phyloP scores from a whole-genome alignment of 306 rosid species.

The Heteromeles arbutifolia region DNA sequence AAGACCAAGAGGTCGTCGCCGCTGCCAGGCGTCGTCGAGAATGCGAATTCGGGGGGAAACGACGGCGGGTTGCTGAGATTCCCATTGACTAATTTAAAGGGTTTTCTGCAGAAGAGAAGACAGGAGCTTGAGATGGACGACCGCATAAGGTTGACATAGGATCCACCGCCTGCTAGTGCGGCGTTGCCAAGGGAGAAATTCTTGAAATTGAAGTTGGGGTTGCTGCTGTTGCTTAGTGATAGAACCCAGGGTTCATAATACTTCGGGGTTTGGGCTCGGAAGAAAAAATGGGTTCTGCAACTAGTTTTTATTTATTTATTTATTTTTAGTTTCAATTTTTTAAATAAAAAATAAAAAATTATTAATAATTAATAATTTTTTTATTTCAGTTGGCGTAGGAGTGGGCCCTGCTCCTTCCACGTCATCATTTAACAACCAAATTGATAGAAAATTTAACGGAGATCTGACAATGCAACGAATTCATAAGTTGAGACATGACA shows the following conservation, averaged over 20 bases:
- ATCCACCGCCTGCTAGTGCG: conserved; percentile 12
- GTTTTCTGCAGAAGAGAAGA: conserved; percentile 27
- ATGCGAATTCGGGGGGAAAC: conserved; percentile 36
- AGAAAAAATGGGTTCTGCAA: conserved; percentile 25
- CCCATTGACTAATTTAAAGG: conserved; percentile 17
- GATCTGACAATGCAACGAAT: too few relatives aligned
- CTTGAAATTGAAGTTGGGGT: conserved; percentile 38
- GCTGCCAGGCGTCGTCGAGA: conserved; percentile 51
- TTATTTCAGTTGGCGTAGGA: too few relatives aligned
- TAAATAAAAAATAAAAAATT: too few relatives aligned
- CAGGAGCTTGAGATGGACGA: conserved; percentile 37
- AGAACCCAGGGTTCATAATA: too few relatives aligned
- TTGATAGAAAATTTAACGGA: too few relatives aligned
- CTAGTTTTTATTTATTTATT: neutral
- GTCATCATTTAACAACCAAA: too few relatives aligned
- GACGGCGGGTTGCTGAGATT: conserved; percentile 18
- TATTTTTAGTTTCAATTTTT: too few relatives aligned
- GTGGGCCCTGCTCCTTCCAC: too few relatives aligned
- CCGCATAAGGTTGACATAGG: conserved; percentile 40
- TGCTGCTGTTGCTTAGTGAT: neutral
- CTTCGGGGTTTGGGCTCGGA: conserved; percentile 4
- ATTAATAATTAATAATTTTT: too few relatives aligned
- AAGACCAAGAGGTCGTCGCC: conserved; percentile 31
- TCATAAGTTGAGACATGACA: too few relatives aligned
- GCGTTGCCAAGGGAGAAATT: conserved; percentile 51